Percentiles rank a stretch among this genome's conserved stretches.
Evolutionary conservation across 192 early-diverging fungal species (phyloP).

Genomic region (Coemansia brasiliensis): DNA sequence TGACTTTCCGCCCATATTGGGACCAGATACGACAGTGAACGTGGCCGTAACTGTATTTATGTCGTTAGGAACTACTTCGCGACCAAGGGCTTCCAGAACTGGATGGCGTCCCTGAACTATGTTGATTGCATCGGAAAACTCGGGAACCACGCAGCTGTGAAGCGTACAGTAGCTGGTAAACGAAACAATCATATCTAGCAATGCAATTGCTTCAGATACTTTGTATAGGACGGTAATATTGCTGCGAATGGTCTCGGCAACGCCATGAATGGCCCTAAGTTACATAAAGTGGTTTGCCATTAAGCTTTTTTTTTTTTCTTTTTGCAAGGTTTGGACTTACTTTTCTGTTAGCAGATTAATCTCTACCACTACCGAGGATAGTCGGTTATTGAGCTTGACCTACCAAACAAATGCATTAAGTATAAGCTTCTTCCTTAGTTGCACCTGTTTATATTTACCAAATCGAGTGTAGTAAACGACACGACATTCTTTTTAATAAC

Average conservation of each 20-base stretch:
- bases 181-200: slow-evolving; percentile 75
- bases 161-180: slow-evolving; percentile 72
- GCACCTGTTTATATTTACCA: slow-evolving; percentile 51
- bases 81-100: slow-evolving; percentile 59
- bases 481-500: slow-evolving; percentile 62
- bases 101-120: slow-evolving; percentile 79
- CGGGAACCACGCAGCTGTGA: slow-evolving; percentile 61
- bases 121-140: slow-evolving; percentile 76
- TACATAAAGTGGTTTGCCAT: not conserved
- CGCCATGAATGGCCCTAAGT: slow-evolving; percentile 29
- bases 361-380: slow-evolving; percentile 79
- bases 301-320: not conserved
- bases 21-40: slow-evolving; percentile 83
- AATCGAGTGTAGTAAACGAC: slow-evolving; percentile 74
- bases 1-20: slow-evolving; percentile 92
- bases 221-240: slow-evolving; percentile 69
- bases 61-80: slow-evolving; percentile 72
- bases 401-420: slow-evolving; percentile 10
- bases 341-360: slow-evolving; percentile 80
- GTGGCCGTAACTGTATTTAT: slow-evolving; percentile 58
- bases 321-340: slow-evolving; percentile 29
- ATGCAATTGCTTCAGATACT: slow-evolving; percentile 70
- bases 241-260: slow-evolving; percentile 55
- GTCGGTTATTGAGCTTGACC: slow-evolving; percentile 77
- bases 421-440: not conserved